A percentile compares a stretch with the other conserved stretches of the same genome.
phyloP scores from a whole-genome alignment of 164 flowering plant genomes.

The Macadamia tetraphylla region DNA sequence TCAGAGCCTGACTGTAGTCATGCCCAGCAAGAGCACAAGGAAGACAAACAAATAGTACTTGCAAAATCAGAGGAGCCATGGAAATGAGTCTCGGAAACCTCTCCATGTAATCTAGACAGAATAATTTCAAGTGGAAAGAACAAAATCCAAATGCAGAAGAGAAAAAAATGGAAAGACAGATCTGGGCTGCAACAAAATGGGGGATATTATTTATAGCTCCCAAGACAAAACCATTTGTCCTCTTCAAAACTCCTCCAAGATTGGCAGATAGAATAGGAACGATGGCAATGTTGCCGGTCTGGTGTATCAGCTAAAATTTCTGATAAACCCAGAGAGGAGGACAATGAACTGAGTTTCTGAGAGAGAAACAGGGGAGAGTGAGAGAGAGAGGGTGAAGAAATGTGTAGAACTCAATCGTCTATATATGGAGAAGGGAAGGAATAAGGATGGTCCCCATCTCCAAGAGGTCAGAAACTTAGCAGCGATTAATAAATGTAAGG shows the following conservation, averaged over 20 bases:
- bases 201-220: not conserved
- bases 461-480: conserved; percentile 18
- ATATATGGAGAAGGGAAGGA: conserved; percentile 28
- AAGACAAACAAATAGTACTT: conserved; percentile 26
- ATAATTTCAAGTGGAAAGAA: not conserved
- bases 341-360: not conserved
- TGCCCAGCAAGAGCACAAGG: conserved; percentile 62
- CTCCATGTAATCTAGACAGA: conserved; percentile 18
- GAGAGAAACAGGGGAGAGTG: conserved; percentile 6
- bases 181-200: conserved; percentile 10
- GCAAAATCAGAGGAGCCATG: conserved; percentile 35
- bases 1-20: conserved; percentile 76
- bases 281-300: conserved; percentile 31
- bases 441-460: too few species aligned
- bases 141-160: conserved; percentile 1
- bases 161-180: conserved; percentile 10
- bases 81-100: conserved; percentile 25
- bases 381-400: conserved; percentile 16
- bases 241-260: conserved; percentile 2
- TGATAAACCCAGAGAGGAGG: conserved; percentile 31
- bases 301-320: conserved; percentile 50
- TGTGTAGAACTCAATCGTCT: conserved; percentile 21
- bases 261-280: not conserved
- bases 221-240: conserved; percentile 3
- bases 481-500: conserved; percentile 23